Conservation (phyloP, 768 basidiomycete species). For the Tephrocybe rancida region DNA sequence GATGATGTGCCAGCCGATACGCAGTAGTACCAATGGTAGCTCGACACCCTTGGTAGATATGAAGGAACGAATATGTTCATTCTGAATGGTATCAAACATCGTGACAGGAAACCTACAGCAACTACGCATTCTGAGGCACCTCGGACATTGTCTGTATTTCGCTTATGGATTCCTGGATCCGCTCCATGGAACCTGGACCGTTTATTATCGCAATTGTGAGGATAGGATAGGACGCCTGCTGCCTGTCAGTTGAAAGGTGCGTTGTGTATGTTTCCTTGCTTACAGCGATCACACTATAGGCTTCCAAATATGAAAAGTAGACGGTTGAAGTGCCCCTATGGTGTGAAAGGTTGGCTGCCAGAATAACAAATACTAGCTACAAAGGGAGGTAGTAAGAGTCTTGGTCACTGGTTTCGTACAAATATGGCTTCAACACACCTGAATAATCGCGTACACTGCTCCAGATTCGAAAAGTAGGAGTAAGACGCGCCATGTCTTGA, state of each 20-base stretch:
- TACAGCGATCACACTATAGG: neutral
- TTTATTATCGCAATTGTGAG: neutral
- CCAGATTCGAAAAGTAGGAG: neutral
- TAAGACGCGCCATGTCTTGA: neutral
- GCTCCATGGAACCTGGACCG: neutral
- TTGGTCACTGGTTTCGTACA: neutral
- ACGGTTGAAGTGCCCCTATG: too few relatives aligned
- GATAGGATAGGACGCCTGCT: neutral
- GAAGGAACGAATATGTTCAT: too few relatives aligned
- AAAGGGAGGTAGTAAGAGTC: too few relatives aligned
- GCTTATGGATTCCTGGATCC: neutral
- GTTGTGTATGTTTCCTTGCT: neutral
- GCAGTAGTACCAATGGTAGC: too few relatives aligned
- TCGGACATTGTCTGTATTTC: neutral
- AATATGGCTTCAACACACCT: neutral
- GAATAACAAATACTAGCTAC: neutral
- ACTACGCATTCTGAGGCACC: too few relatives aligned
- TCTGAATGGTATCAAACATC: too few relatives aligned
- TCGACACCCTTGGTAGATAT: too few relatives aligned
- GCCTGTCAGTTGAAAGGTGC: neutral
- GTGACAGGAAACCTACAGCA: too few relatives aligned
- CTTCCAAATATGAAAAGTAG: too few relatives aligned
- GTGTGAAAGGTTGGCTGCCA: too few relatives aligned
- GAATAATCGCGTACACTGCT: neutral
- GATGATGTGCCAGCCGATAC: too few relatives aligned